phyloP scores from a whole-genome alignment of 192 early-diverging fungal species.

The Coemansia sp. region DNA sequence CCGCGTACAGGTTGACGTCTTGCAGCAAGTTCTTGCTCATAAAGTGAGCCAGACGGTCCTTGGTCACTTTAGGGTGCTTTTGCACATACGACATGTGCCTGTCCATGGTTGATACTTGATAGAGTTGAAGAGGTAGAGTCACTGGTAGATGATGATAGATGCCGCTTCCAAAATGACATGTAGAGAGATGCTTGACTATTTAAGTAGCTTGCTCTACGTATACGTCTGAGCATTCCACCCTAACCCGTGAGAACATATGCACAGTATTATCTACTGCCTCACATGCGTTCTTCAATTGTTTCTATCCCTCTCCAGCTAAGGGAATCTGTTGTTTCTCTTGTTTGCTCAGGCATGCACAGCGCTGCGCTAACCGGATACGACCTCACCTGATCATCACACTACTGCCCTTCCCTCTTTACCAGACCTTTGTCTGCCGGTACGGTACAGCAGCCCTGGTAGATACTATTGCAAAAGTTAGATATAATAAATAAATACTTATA shows the following conservation, averaged over 20 bases:
- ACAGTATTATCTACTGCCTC: neutral
- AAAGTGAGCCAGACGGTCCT: conserved; percentile 76
- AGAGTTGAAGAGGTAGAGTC: neutral
- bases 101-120: conserved; percentile 25
- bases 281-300: neutral
- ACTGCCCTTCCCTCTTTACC: no score
- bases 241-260: neutral
- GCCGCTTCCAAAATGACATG: neutral
- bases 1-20: conserved; percentile 68
- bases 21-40: conserved; percentile 65
- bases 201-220: neutral
- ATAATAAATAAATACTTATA: no score
- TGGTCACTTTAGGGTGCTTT: conserved; percentile 78
- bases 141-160: no score
- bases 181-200: neutral
- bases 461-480: no score
- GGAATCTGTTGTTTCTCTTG: no score
- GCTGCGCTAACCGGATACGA: no score
- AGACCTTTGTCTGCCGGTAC: no score
- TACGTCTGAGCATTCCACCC: neutral
- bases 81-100: conserved; percentile 50
- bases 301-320: no score
- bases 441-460: no score
- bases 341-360: no score
- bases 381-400: no score